Percentiles rank a stretch among this genome's conserved stretches.
Evolutionary conservation across 345 rosid genomes (phyloP).

Genomic region (Gossypium anomalum): DNA sequence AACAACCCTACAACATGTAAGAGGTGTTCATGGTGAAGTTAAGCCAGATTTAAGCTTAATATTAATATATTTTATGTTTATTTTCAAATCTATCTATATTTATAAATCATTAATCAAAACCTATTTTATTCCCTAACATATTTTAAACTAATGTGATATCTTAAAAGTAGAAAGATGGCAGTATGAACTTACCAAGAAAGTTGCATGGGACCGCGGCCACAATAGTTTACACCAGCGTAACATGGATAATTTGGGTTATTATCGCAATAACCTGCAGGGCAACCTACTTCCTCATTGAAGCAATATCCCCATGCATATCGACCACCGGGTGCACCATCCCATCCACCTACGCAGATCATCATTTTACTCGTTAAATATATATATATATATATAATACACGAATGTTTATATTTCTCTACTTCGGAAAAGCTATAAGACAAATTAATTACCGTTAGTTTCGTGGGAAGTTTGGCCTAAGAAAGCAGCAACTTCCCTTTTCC

Average conservation of each 20-base stretch:
- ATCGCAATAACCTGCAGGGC: slow-evolving; percentile 35
- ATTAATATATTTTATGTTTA: no score
- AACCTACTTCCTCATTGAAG: slow-evolving; percentile 37
- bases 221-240: slow-evolving; percentile 45
- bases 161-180: no score
- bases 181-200: slow-evolving; percentile 37
- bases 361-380: background rate
- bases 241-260: slow-evolving; percentile 38
- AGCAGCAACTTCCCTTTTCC: slow-evolving; percentile 56
- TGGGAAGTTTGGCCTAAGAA: slow-evolving; percentile 62
- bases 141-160: no score
- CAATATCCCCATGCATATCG: slow-evolving; percentile 68
- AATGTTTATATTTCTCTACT: no score
- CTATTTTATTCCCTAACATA: no score
- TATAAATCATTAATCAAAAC: no score
- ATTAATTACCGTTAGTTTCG: slow-evolving; percentile 38
- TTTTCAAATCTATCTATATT: accelerated
- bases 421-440: no score
- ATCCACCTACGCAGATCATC: slow-evolving; percentile 10
- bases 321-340: slow-evolving; percentile 53
- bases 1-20: no score
- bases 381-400: no score
- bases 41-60: no score
- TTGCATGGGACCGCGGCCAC: slow-evolving; percentile 66
- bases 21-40: no score